Evolutionary conservation across 1,139 yeast species (phyloP).

Genomic region (Debaryomyces subglobosus): DNA sequence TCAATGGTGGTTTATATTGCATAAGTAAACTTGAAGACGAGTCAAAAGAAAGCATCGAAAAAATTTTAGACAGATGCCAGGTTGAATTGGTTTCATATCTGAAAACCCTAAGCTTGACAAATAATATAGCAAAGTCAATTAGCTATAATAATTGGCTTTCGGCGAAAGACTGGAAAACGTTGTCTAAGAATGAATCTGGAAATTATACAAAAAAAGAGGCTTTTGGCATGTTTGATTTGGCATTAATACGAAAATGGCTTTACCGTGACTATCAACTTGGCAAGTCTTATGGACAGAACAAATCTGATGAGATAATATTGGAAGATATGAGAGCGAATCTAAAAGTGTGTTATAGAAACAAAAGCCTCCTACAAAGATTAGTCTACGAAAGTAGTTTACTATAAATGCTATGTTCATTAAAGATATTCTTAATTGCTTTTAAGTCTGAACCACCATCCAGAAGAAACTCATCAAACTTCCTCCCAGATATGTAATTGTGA

Average conservation of each 20-base stretch:
- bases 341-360: slow-evolving; percentile 18
- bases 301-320: slow-evolving; percentile 8
- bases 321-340: slow-evolving; percentile 12
- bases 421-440: no score
- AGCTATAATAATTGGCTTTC: slow-evolving; percentile 2
- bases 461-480: no score
- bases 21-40: slow-evolving; percentile 19
- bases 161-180: slow-evolving; percentile 4
- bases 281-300: neutral
- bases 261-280: neutral
- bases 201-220: slow-evolving; percentile 1
- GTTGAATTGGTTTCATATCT: slow-evolving; percentile 19
- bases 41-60: slow-evolving; percentile 24
- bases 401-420: neutral
- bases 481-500: no score
- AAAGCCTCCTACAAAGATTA: slow-evolving; percentile 17
- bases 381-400: slow-evolving; percentile 14
- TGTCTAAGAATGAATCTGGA: slow-evolving; percentile 8
- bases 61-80: slow-evolving; percentile 16
- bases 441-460: no score
- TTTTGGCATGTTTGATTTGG: slow-evolving; percentile 22
- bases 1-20: slow-evolving; percentile 37
- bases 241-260: slow-evolving; percentile 23
- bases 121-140: neutral
- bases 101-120: neutral